Evolutionary conservation across 1,284 basidiomycete species (phyloP).

Genomic region (Rhodotorula sp.): DNA sequence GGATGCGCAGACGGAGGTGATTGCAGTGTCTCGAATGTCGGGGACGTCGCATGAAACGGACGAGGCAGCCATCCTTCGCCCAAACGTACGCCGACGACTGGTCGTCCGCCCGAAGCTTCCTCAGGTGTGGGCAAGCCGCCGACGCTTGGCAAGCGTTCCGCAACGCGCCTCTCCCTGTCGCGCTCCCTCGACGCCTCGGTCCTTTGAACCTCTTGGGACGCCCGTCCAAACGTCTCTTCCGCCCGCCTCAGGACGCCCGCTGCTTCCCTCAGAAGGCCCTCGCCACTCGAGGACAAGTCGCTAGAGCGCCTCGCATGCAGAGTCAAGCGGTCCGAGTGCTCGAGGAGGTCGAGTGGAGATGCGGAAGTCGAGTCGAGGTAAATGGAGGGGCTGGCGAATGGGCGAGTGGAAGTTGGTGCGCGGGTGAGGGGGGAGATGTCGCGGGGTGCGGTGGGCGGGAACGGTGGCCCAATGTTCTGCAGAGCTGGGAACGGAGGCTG

Average conservation of each 20-base stretch:
- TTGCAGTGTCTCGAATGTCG: not conserved
- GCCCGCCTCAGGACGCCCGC: conserved; percentile 3
- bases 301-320: not conserved
- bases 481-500: too few relatives aligned
- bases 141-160: not conserved
- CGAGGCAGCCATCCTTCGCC: conserved; percentile 21
- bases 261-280: conserved; percentile 13
- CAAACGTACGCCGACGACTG: conserved; percentile 17
- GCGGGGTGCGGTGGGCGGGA: not conserved
- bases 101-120: not conserved
- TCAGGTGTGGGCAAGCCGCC: not conserved
- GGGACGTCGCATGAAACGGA: not conserved
- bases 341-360: not conserved
- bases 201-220: not conserved
- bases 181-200: not conserved
- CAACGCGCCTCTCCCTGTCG: conserved; percentile 1
- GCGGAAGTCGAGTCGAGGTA: not conserved
- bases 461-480: too few relatives aligned
- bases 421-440: not conserved
- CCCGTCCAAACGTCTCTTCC: conserved; percentile 8
- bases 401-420: not conserved
- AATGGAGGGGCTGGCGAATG: not conserved
- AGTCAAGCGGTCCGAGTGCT: not conserved
- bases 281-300: not conserved
- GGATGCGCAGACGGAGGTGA: not conserved